A percentile compares a stretch with the other conserved stretches of the same genome.
These are phyloP conservation scores for Coprinopsis cinerea DNA, from an alignment of 768 basidiomycete species.

Conservation along the genomic window DNA sequence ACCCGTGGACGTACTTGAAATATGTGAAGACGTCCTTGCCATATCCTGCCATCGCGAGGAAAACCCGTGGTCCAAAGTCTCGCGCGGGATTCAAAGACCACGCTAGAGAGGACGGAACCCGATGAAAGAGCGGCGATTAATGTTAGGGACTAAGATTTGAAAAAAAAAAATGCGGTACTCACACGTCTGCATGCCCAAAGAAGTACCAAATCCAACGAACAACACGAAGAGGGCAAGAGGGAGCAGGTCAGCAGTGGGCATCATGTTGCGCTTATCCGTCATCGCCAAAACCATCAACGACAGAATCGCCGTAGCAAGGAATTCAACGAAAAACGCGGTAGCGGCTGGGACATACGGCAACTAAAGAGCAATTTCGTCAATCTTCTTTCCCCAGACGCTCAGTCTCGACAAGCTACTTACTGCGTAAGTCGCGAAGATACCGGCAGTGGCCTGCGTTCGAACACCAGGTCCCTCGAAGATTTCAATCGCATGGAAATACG, in stretches of 20 bases:
- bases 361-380: constrained; percentile 16
- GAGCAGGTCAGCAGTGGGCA: constrained; percentile 39
- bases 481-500: constrained; percentile 65
- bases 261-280: constrained; percentile 49
- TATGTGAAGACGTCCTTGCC: constrained; percentile 46
- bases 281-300: constrained; percentile 47
- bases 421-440: constrained; percentile 56
- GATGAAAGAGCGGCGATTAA: too few species aligned
- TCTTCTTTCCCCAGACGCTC: neutral
- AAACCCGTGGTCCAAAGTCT: constrained; percentile 62
- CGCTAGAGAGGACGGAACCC: constrained; percentile 23
- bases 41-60: constrained; percentile 73
- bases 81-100: constrained; percentile 68
- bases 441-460: constrained; percentile 54
- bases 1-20: constrained; percentile 28
- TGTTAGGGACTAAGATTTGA: neutral
- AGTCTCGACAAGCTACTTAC: constrained; percentile 28
- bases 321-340: constrained; percentile 42
- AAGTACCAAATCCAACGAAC: constrained; percentile 52
- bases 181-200: constrained; percentile 59
- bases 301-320: constrained; percentile 50
- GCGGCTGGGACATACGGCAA: constrained; percentile 34
- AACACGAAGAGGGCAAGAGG: constrained; percentile 52
- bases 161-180: constrained; percentile 12
- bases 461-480: constrained; percentile 53